Evolutionary conservation across 179 eudicot species (phyloP), one percentile per base, ranked within the genome.

Genomic region (Nepenthes alata): DNA sequence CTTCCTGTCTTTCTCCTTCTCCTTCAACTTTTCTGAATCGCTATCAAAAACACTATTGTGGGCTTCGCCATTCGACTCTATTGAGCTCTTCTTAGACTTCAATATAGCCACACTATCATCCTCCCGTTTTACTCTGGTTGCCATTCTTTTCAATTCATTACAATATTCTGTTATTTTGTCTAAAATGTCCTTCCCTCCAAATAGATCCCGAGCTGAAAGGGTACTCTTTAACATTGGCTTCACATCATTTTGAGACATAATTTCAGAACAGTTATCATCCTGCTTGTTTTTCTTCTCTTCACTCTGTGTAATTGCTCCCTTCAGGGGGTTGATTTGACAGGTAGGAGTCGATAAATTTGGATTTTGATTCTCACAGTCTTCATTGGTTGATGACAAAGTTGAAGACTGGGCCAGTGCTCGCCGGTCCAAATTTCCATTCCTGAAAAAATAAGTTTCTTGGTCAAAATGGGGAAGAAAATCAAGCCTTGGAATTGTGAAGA

Each of bases 141-240:
- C 81, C 83, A 89, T 59, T 55, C 75, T 81, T 81, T 89, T 91
- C 72, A 91, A 64, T 62, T 91, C 98, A 10, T 60, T 81, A 72
- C 96, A 89, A 56, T 89, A 86, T 7, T 89, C 96, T 0, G 81
- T 70, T 13, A 91, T 81, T 67, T 80, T 89, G 51, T 67, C 80
- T 37, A 91, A 69, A 52, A 90, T 49, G 61, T 86, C 90, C 14
- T 70, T 77, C 7, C 97, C 91, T 1, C 73, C 81, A 80, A 88
- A 86, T 75, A 86, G 67, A 67, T 91, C 91, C 49, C 81, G 74
- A 0, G 89, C 96, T 2, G 96, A 84, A 35, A 77, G 68, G 12
- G 88, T 81, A 47, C 81, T 70, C 70, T 71, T 84, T 10, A 90
- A 83, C 80, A 59, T 74, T 0, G 80, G 84, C 2, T 59, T 66